Conservation (phyloP, 2,329 filamentous ascomycete genomes). For the Bipolaris gigantea region DNA sequence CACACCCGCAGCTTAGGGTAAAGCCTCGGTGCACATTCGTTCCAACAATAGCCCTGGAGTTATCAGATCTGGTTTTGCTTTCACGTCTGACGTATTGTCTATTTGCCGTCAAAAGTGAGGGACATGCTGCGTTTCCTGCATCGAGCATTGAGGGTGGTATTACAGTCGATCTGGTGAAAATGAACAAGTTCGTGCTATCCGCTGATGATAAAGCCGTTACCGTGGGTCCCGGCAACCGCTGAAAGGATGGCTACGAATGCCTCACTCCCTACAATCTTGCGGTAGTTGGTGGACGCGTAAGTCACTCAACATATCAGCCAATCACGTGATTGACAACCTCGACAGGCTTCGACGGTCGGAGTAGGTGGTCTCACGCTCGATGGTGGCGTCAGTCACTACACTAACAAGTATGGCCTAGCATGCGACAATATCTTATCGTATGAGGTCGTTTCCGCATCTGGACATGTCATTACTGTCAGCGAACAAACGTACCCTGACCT, state of each 20-base stretch:
- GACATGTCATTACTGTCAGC: conserved; percentile 19
- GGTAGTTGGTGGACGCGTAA: conserved; percentile 35
- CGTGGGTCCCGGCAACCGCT: conserved; percentile 39
- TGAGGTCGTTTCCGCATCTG: conserved; percentile 33
- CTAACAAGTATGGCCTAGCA: conserved; percentile 20
- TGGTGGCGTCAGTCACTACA: conserved; percentile 17
- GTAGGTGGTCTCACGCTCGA: conserved; percentile 26
- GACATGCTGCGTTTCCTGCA: conserved; percentile 46
- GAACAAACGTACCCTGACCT: conserved; percentile 42
- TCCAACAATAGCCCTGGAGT: conserved; percentile 12
- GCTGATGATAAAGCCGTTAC: conserved; percentile 27
- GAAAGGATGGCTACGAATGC: conserved; percentile 38
- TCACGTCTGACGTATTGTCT: conserved; percentile 29
- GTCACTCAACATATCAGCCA: background rate
- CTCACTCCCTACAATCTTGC: conserved; percentile 28
- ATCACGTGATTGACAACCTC: background rate
- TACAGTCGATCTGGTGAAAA: conserved; percentile 45
- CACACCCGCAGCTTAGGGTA: conserved; percentile 16
- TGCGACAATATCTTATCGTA: conserved; percentile 41
- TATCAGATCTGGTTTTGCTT: conserved; percentile 18
- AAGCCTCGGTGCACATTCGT: conserved; percentile 19
- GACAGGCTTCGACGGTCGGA: conserved; percentile 20
- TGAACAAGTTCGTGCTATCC: conserved; percentile 33
- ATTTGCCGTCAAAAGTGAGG: conserved; percentile 51
- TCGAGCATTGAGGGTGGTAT: conserved; percentile 49